A percentile compares a stretch with the other conserved stretches of the same genome.
These are phyloP conservation scores for Fonsecaea multimorphosa DNA, from an alignment of 2,329 filamentous ascomycete species.

Conservation along the genomic window DNA sequence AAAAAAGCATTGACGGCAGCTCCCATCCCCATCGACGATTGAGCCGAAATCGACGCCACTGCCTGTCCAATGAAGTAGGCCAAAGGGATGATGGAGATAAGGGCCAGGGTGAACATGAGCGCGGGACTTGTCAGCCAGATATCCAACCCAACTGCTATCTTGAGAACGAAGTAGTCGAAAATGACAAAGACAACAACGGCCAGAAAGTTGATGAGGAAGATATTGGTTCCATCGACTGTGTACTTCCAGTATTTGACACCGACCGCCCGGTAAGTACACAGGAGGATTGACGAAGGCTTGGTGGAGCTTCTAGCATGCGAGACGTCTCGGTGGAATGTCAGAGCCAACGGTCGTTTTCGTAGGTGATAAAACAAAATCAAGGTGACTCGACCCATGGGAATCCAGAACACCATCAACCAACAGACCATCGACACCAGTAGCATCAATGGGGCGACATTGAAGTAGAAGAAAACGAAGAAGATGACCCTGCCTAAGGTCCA, in stretches of 20 bases:
- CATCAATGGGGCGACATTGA: conserved; percentile 82
- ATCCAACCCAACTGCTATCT: conserved; percentile 70
- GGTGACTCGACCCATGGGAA: conserved; percentile 97
- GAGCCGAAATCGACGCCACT: conserved; percentile 96
- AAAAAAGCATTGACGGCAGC: conserved; percentile 98
- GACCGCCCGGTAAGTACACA: conserved; percentile 96
- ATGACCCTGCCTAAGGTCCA: conserved; percentile 95
- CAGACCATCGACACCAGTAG: conserved; percentile 86
- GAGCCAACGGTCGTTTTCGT: conserved; percentile 85
- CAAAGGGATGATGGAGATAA: conserved; percentile 92
- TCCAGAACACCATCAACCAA: conserved; percentile 97
- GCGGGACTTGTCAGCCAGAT: conserved; percentile 79
- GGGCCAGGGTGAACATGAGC: conserved; percentile 80
- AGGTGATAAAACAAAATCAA: conserved; percentile 89
- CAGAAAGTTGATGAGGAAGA: conserved; percentile 97
- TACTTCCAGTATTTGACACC: conserved; percentile 99
- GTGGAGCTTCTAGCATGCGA: conserved; percentile 73
- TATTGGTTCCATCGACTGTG: conserved; percentile 96
- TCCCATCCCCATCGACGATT: conserved; percentile 97
- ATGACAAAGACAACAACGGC: conserved; percentile 93
- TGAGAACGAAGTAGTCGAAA: conserved; percentile 84
- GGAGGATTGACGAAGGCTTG: conserved; percentile 79
- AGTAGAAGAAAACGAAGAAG: conserved; percentile 97
- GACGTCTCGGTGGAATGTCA: conserved; percentile 90
- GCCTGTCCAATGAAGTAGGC: conserved; percentile 99